Base-by-base conservation (phyloP, 2,329 filamentous ascomycete species). In the Penicillium brasilianum region DNA sequence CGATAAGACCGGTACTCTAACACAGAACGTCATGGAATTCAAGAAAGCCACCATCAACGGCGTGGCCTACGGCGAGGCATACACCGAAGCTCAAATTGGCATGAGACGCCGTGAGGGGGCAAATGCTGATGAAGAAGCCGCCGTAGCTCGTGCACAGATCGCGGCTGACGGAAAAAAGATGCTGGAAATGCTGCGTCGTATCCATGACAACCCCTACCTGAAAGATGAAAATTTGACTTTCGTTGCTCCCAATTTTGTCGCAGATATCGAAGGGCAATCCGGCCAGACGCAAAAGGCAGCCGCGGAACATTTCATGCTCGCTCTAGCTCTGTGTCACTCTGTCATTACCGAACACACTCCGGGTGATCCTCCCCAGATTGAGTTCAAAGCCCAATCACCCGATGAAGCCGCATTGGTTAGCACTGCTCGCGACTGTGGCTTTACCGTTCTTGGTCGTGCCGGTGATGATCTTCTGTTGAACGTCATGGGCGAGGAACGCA, bases 11-110 rank as follows among this genome's bases (percentile, higher is more conserved):
- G 92, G 92, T 60, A 96, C 92, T 2, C 80, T 96, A 66, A 96
- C 92, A 0, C 92, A 96, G 72, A 96, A 96, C 74, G 90, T 96
- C 56, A 96, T 96, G 95, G 96, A 99, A 76, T 99, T 98, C 86
- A 99, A 98, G 78, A 99, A 99, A 78, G 93, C 90, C 58, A 96
- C 93, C 0, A 89, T 99, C 78, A 98, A 98, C 71, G 94, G 94
- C n/a, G 87, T 95, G 62, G 88, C 93, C 0, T 99, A 99, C 69
- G 95, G 96, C 63, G 95, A 99, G 79, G 95, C 95, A 0, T 99
- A 97, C 72, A 99, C 96, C 0, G 95, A 99, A 77, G 95, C 95
- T 0, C 92, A 97, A 77, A 91, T 94, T 55, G 95, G 95, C 59
- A 95, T 99, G 91, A 93, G 96, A 74, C 93, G 94, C 77, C 87